A percentile compares a stretch with the other conserved stretches of the same genome.
These are phyloP conservation scores for Udeniomyces megalosporus DNA, from an alignment of 768 basidiomycete genomes.

Conservation along the genomic window DNA sequence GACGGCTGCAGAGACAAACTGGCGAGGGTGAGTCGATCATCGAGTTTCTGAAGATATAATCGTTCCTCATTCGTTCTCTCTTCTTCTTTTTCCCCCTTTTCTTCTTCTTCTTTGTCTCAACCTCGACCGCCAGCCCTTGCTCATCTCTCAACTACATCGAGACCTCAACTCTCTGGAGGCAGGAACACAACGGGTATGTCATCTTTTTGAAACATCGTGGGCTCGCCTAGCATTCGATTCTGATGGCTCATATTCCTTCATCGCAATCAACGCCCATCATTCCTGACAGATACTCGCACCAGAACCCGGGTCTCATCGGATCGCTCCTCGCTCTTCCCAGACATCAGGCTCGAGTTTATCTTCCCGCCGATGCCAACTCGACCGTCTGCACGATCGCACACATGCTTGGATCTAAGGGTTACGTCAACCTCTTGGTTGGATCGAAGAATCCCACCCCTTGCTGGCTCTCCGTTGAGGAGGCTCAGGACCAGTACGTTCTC, in stretches of 20 bases:
- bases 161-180: conserved; percentile 71
- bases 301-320: conserved; percentile 68
- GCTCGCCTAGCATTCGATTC: not conserved
- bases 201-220: conserved; percentile 29
- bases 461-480: conserved; percentile 27
- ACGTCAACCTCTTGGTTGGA: conserved; percentile 50
- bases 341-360: conserved; percentile 53
- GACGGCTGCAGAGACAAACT: conserved; percentile 54
- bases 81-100: no score
- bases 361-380: conserved; percentile 82
- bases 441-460: conserved; percentile 44
- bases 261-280: not conserved
- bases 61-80: no score
- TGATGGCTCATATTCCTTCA: not conserved
- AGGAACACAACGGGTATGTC: conserved; percentile 49
- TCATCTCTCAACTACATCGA: conserved; percentile 47
- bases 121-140: no score
- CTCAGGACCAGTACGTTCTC: no score
- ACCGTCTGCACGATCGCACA: conserved; percentile 69
- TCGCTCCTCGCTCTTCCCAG: conserved; percentile 68
- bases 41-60: no score
- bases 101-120: no score
- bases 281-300: conserved; percentile 40
- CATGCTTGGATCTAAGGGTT: conserved; percentile 67
- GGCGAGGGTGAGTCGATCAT: no score